phyloP scores from a whole-genome alignment of 176 grass and related monocot species.

The Themeda triandra region DNA sequence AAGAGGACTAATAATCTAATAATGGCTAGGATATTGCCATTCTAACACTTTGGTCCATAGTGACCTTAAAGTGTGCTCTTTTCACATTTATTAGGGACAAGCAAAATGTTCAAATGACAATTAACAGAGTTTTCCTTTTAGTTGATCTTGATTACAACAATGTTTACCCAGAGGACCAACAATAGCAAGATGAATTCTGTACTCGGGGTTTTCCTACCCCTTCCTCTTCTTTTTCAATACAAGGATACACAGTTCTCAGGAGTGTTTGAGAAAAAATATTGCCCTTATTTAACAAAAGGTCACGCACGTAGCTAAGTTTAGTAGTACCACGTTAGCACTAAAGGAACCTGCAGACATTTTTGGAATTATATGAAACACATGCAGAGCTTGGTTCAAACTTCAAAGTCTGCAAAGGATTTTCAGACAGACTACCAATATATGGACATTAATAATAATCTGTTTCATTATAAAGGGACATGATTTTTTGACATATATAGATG shows the following conservation, averaged over 20 bases:
- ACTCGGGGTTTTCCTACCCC: neutral
- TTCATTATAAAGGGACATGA: neutral
- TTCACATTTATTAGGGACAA: neutral
- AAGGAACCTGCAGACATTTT: conserved; percentile 4
- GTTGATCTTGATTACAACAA: neutral
- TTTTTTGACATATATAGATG: neutral
- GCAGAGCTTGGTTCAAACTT: neutral
- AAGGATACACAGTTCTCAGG: neutral
- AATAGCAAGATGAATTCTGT: neutral
- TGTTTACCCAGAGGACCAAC: neutral
- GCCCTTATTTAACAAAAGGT: neutral
- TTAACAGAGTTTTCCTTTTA: neutral
- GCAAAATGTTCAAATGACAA: neutral
- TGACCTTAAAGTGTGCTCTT: neutral
- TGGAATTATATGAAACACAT: neutral
- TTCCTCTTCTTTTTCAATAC: neutral
- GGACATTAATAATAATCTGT: neutral
- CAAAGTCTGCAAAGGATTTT: neutral
- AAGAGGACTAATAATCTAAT: neutral
- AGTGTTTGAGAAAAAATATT: neutral
- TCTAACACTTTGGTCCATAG: neutral
- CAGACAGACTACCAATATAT: conserved; percentile 5
- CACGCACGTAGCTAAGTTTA: neutral
- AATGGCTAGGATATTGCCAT: neutral
- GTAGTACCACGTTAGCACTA: neutral